Evolutionary conservation across 768 basidiomycete genomes (phyloP), one percentile per base, ranked within the genome.

Genomic region (Termitomyces sp.): DNA sequence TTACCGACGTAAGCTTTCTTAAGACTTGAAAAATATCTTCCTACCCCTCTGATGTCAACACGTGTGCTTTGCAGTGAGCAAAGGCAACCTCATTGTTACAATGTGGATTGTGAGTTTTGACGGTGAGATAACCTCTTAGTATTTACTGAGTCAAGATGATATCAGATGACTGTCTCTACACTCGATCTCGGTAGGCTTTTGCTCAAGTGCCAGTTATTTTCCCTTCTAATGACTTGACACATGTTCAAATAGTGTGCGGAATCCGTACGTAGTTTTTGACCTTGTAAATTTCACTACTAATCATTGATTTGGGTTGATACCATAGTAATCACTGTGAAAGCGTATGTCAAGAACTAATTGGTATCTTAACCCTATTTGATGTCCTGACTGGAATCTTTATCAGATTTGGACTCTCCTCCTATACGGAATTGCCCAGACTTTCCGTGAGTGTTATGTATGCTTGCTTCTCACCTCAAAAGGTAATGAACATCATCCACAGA

Each of bases 281-380:
- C 38, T 38, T 13, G 20, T 38, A 23, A 23, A 23, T 49, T 47
- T 40, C 57, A 26, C 14, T 32, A n/a, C 50, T 65, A 18, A 52
- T 50, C 47, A 28, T 46, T 23, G 14, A 30, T 20, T 6, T 53
- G 16, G 32, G 4, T n/a, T 35, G 10, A 52, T 10, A n/a, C 58
- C 44, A 16, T 49, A 85, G 84, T 74, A 28, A 82, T 84, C 59
- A 81, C 82, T 1, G 75, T 67, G 38, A 84, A 81, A 75, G 77
- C 79, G 82, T 84, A 51, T 49, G 80, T 67, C 33, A 26, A 58
- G 40, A n/a, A 32, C 13, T 53, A 26, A 5, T 40, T 41, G 12
- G 16, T 14, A 53, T 23, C 8, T 7, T 20, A 30, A 30, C 3
- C 3, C 26, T 28, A 5, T 40, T n/a, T 4, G 12, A 53, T n/a